Evolutionary conservation across 257 asterid species (phyloP), one percentile per base, ranked within the genome.

Genomic region (Verbascum thapsus): DNA sequence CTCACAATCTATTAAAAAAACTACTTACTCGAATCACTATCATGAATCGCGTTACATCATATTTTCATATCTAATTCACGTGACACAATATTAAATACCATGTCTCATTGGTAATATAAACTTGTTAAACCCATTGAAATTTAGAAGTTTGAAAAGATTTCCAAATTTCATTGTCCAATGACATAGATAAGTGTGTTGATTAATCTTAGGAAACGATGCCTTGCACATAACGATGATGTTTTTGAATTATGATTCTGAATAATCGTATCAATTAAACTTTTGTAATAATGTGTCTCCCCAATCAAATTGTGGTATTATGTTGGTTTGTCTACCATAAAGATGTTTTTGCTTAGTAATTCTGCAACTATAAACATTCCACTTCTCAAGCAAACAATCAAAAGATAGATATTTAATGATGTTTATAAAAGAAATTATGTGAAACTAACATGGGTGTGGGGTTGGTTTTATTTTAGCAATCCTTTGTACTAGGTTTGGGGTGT

Each of bases 361-460:
- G 80, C 80, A 75, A 75, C 56, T 61, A 48, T 38, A 38, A 19
- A 34, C 58, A 62, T 23, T 52, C 23, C 55, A 34, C 49, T 40
- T 45, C n/a, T 45, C 34, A 63, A 59, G 23, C 15, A 37, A 34
- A 38, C 57, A 26, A 43, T 16, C 8, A 55, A 16, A 39, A 53
- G 56, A 61, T 63, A 53, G 56, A 61, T 63, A 63, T 58, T 74
- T 58, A 69, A 64, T 69, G 18, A 48, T 61, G 61, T 69, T 63
- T 30, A n/a, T 7, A 3, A 51, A 43, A 61, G 45, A 56, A 39
- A 26, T 26, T 74, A 72, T 53, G 77, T 60, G 66, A 15, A 26
- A 37, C 61, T 41, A 69, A 74, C 79, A 70, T 70, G 73, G 47
- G 32, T 47, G 80, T 75, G 64, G 80, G 76, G 76, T 39, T 73